Conservation (phyloP, 176 grass and related monocot genomes). For the Juncus effusus region DNA sequence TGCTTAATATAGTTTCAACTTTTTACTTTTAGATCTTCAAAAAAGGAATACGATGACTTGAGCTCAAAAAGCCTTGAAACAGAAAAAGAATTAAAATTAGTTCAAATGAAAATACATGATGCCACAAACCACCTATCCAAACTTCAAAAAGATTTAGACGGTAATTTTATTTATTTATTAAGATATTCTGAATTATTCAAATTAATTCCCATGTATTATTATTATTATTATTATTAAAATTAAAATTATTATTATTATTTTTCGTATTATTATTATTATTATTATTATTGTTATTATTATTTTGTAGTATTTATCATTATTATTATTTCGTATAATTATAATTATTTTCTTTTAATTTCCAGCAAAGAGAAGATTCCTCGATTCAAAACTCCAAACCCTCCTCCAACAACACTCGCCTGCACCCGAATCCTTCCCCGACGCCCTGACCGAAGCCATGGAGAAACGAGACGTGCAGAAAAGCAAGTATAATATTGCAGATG, state of each 20-base stretch:
- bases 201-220: no score
- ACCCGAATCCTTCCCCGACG: constrained; percentile 55
- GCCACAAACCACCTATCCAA: constrained; percentile 56
- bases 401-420: constrained; percentile 35
- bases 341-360: background rate
- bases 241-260: no score
- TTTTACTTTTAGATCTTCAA: constrained; percentile 47
- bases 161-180: constrained; percentile 40
- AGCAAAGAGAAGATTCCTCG: constrained; percentile 69
- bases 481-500: constrained; percentile 55
- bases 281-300: no score
- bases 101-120: constrained; percentile 67
- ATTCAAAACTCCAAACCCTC: constrained; percentile 60
- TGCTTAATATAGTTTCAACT: no score
- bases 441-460: constrained; percentile 65
- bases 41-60: constrained; percentile 70
- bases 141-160: constrained; percentile 78
- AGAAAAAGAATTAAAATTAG: constrained; percentile 76
- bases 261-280: no score
- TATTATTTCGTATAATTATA: no score
- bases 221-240: no score
- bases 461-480: constrained; percentile 88
- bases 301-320: no score
- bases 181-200: background rate
- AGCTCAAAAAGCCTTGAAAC: constrained; percentile 80